These are phyloP conservation scores for Fusarium denticulatum DNA, from an alignment of 2,329 filamentous ascomycete genomes.

Conservation along the genomic window DNA sequence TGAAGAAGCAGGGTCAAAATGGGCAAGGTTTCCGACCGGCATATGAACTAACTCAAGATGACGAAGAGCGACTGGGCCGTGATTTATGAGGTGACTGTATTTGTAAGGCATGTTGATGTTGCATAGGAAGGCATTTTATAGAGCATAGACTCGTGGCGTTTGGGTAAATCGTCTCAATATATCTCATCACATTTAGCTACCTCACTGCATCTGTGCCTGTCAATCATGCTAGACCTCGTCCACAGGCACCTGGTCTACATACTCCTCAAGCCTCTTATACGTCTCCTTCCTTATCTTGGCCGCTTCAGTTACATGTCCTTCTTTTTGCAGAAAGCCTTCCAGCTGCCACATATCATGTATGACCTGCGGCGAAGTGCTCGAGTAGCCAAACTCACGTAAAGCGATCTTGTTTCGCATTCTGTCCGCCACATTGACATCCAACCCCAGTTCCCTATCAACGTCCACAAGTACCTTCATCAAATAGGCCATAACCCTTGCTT, in stretches of 20 bases:
- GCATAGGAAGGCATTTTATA: slow-evolving; percentile 24
- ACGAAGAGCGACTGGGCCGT: slow-evolving; percentile 81
- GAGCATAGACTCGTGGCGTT: slow-evolving; percentile 34
- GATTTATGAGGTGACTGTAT: slow-evolving; percentile 56
- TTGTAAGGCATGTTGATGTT: slow-evolving; percentile 23
- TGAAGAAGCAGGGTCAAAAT: slow-evolving; percentile 31
- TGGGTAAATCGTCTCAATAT: neutral
- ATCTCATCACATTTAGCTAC: neutral
- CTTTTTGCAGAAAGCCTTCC: neutral
- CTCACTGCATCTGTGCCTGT: neutral
- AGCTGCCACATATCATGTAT: slow-evolving; percentile 21
- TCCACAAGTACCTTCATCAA: slow-evolving; percentile 12
- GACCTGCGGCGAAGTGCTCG: neutral
- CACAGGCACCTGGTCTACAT: neutral
- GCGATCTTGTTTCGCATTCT: slow-evolving; percentile 7
- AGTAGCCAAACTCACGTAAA: slow-evolving; percentile 16
- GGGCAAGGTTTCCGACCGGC: slow-evolving; percentile 71
- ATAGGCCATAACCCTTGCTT: slow-evolving; percentile 9
- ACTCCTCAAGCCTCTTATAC: slow-evolving; percentile 13
- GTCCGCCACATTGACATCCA: slow-evolving; percentile 7
- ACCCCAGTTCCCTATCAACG: neutral
- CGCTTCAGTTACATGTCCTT: neutral
- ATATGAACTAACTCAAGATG: slow-evolving; percentile 78
- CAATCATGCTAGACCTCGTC: neutral
- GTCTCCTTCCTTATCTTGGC: neutral